Evolutionary conservation across 345 rosid species (phyloP).

Genomic region (Excoecaria agallocha): DNA sequence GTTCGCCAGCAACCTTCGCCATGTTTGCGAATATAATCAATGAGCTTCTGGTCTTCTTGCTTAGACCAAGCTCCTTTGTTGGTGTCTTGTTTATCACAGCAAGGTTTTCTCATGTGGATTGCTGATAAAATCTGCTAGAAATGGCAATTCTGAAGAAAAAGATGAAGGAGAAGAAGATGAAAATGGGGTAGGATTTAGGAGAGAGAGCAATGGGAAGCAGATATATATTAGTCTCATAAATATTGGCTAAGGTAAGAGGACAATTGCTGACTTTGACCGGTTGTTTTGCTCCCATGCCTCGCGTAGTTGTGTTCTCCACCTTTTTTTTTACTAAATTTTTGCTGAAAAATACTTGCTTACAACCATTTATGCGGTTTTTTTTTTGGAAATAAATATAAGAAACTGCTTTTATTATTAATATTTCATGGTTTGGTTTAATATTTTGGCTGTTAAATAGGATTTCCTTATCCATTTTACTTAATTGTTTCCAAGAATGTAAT

Average conservation of each 20-base stretch:
- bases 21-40: conserved; percentile 47
- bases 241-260: not conserved
- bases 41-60: conserved; percentile 65
- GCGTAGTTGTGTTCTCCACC: not conserved
- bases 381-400: too few relatives aligned
- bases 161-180: not conserved
- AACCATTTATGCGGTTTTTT: too few relatives aligned
- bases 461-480: too few relatives aligned
- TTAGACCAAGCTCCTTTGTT: conserved; percentile 66
- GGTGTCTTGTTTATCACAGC: conserved; percentile 53
- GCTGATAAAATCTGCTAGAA: not conserved
- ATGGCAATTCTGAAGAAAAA: too few relatives aligned
- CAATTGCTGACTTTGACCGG: conserved; percentile 52
- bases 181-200: not conserved
- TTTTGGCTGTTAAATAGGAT: too few relatives aligned
- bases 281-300: conserved; percentile 38
- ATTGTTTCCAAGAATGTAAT: too few relatives aligned
- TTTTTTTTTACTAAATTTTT: too few relatives aligned
- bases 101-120: conserved; percentile 53
- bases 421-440: too few relatives aligned
- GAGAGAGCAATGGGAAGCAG: not conserved
- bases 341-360: too few relatives aligned
- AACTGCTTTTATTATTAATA: too few relatives aligned
- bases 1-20: conserved; percentile 69
- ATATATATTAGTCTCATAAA: not conserved